phyloP scores from a whole-genome alignment of 2,329 filamentous ascomycete genomes.

The Colletotrichum sp. region DNA sequence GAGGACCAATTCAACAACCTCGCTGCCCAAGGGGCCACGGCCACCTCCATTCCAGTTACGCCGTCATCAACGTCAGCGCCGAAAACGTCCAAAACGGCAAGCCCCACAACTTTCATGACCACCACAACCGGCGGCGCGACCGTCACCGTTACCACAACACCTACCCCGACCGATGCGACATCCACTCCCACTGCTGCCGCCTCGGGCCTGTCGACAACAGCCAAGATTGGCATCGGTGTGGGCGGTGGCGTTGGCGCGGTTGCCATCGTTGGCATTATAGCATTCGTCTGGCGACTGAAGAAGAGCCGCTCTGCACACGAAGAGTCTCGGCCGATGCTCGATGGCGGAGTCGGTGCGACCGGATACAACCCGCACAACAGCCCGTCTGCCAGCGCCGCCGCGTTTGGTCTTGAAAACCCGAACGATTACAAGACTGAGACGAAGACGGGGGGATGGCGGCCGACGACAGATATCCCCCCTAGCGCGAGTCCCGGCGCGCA shows the following conservation, averaged over 20 bases:
- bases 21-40: slow-evolving; percentile 17
- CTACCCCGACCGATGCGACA: neutral
- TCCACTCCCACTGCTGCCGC: neutral
- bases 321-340: slow-evolving; percentile 22
- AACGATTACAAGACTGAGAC: slow-evolving; percentile 1
- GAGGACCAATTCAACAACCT: slow-evolving; percentile 43
- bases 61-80: slow-evolving; percentile 24
- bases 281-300: slow-evolving; percentile 14
- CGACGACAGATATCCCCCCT: neutral
- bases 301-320: slow-evolving; percentile 16
- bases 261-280: slow-evolving; percentile 12
- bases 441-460: neutral
- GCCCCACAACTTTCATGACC: slow-evolving; percentile 12
- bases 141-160: slow-evolving; percentile 3
- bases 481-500: slow-evolving; percentile 2
- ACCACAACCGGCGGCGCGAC: slow-evolving; percentile 10
- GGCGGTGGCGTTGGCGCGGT: slow-evolving; percentile 35
- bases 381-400: neutral
- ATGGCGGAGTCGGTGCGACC: neutral
- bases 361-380: slow-evolving; percentile 5
- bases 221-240: slow-evolving; percentile 45
- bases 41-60: slow-evolving; percentile 16
- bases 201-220: slow-evolving; percentile 35
- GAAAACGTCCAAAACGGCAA: slow-evolving; percentile 19
- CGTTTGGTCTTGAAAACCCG: neutral